These are phyloP conservation scores for Viola pubescens DNA, from an alignment of 441 rosid species.

Conservation along the genomic window DNA sequence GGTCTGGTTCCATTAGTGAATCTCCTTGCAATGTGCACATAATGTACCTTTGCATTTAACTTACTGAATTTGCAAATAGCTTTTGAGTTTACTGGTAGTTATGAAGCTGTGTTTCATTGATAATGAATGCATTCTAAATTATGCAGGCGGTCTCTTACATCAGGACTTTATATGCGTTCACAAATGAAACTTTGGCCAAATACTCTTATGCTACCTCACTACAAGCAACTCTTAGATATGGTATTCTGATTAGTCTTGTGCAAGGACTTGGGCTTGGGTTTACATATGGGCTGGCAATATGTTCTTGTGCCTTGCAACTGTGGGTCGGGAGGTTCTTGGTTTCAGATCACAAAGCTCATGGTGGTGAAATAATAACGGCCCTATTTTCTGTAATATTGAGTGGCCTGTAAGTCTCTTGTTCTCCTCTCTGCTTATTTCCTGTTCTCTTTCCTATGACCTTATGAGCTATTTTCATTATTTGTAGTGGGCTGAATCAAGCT, in stretches of 20 bases:
- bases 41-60: background rate
- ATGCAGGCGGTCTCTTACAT: conserved; percentile 82
- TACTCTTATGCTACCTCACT: conserved; percentile 96
- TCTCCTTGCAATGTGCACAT: background rate
- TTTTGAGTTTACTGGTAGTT: background rate
- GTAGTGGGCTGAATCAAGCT: conserved; percentile 95
- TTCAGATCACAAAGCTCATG: conserved; percentile 52
- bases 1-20: background rate
- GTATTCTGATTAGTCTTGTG: conserved; percentile 92
- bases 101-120: background rate
- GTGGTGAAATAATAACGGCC: conserved; percentile 92
- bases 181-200: conserved; percentile 97
- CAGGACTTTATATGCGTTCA: conserved; percentile 93
- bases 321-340: conserved; percentile 96
- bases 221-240: conserved; percentile 96
- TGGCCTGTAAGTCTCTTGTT: conserved; percentile 78
- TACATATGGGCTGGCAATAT: conserved; percentile 97
- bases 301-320: conserved; percentile 97
- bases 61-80: background rate
- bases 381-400: conserved; percentile 93
- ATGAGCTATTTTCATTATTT: conserved; percentile 21
- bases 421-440: conserved; percentile 15
- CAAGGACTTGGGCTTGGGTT: conserved; percentile 99
- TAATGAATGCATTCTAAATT: conserved; percentile 11
- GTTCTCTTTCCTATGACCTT: conserved; percentile 11